Evolutionary conservation across 2,329 filamentous ascomycete genomes (phyloP).

Genomic region (Claviceps sp.): DNA sequence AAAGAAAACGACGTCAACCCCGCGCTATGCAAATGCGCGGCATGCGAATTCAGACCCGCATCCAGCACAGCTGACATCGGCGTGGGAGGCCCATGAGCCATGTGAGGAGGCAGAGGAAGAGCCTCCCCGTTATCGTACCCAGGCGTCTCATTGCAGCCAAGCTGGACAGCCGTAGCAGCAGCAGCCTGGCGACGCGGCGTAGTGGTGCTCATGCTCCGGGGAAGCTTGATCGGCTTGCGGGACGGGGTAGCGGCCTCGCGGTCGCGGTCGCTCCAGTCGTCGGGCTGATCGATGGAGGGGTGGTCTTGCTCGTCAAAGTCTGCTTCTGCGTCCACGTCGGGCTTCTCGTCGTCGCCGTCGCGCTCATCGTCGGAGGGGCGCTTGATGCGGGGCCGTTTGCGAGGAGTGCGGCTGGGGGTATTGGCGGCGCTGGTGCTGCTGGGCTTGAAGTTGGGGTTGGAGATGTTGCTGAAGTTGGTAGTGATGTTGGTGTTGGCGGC

Average conservation of each 20-base stretch:
- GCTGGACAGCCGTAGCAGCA: slow-evolving; percentile 22
- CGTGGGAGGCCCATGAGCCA: too few relatives aligned
- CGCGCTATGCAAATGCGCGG: neutral
- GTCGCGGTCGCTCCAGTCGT: slow-evolving; percentile 8
- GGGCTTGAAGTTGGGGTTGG: neutral
- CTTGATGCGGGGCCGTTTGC: slow-evolving; percentile 17
- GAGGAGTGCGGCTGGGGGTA: slow-evolving; percentile 8
- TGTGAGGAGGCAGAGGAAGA: slow-evolving; percentile 4
- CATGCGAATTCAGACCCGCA: neutral
- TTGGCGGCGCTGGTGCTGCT: slow-evolving; percentile 3
- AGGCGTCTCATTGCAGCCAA: slow-evolving; percentile 1
- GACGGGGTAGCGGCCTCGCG: slow-evolving; percentile 19
- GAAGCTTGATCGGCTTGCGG: slow-evolving; percentile 15
- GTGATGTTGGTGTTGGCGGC: neutral
- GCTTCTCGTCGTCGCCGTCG: slow-evolving; percentile 17
- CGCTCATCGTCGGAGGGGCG: slow-evolving; percentile 15
- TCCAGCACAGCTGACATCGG: too few relatives aligned
- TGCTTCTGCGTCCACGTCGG: slow-evolving; percentile 14
- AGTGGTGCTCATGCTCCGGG: slow-evolving; percentile 12
- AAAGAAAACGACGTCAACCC: neutral
- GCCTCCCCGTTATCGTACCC: slow-evolving; percentile 17
- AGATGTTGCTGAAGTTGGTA: too few relatives aligned
- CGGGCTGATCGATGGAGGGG: neutral
- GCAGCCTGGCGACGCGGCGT: slow-evolving; percentile 20
- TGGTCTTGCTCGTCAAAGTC: slow-evolving; percentile 7